These are phyloP conservation scores for Podospora comata DNA, from an alignment of 495 filamentous ascomycete genomes.

Conservation along the genomic window DNA sequence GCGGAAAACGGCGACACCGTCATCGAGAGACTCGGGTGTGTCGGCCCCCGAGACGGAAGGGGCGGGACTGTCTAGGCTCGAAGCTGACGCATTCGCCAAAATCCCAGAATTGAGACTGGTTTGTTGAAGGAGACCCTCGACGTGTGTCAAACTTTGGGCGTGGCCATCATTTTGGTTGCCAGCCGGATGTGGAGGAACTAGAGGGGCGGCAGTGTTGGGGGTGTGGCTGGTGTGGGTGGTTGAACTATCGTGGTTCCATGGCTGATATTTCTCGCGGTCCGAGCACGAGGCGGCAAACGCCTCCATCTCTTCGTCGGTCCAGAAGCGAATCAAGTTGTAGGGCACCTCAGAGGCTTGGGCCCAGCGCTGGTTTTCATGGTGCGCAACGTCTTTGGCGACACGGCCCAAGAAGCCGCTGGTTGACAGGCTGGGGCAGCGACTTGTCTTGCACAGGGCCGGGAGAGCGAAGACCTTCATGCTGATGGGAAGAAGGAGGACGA, in stretches of 20 bases:
- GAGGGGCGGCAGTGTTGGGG: neutral
- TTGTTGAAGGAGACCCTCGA: neutral
- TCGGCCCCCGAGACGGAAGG: neutral
- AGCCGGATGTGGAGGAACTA: no score
- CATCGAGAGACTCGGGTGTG: neutral
- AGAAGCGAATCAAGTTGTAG: neutral
- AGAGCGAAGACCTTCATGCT: neutral
- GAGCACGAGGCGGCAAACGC: slow-evolving; percentile 2
- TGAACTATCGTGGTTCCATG: neutral
- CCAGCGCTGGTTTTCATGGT: slow-evolving; percentile 2
- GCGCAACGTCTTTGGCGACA: neutral
- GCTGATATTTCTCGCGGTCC: neutral
- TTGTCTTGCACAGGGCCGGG: neutral
- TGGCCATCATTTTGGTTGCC: neutral
- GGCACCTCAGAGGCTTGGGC: neutral
- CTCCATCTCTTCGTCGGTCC: slow-evolving; percentile 6
- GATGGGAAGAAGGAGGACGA: slow-evolving; percentile 5
- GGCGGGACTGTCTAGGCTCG: neutral
- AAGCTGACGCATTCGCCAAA: neutral
- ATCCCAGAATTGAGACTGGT: neutral
- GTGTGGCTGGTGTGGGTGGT: neutral
- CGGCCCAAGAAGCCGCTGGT: neutral
- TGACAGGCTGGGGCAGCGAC: neutral
- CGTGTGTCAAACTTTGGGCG: neutral
- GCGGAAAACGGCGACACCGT: neutral